Percentiles rank a stretch among this genome's conserved stretches.
These are phyloP conservation scores for Trichosporon sp. DNA, from an alignment of 1,284 basidiomycete genomes.

Conservation along the genomic window DNA sequence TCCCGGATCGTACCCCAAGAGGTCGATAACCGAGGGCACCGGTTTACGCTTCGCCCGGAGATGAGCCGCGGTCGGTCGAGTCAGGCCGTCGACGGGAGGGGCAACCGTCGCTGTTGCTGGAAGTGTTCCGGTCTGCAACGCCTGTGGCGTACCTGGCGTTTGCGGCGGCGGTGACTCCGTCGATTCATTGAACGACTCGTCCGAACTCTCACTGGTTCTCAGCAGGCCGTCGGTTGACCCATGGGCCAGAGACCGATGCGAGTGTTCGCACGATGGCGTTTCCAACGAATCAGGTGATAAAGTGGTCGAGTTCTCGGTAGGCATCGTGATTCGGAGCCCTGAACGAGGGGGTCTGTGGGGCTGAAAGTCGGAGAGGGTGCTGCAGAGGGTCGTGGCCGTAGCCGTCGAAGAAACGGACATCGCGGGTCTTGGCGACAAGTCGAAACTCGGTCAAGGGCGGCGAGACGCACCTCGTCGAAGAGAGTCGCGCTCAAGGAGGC, in stretches of 20 bases:
- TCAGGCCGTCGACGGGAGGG: neutral
- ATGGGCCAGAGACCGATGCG: neutral
- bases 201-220: neutral
- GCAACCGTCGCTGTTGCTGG: neutral
- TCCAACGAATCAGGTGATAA: neutral
- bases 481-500: neutral
- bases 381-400: neutral
- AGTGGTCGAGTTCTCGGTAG: neutral
- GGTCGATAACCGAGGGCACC: neutral
- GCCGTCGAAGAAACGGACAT: conserved; percentile 1
- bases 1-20: neutral
- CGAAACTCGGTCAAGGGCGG: neutral
- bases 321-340: neutral
- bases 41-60: neutral
- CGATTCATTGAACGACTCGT: neutral
- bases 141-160: neutral
- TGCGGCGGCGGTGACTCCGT: neutral
- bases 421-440: neutral
- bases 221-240: neutral
- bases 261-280: neutral
- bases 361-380: neutral
- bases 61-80: neutral
- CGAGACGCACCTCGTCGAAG: neutral
- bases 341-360: conserved; percentile 1
- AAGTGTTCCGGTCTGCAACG: neutral